Base-by-base conservation (phyloP, 495 filamentous ascomycete species). In the Oidiodendron maius region DNA sequence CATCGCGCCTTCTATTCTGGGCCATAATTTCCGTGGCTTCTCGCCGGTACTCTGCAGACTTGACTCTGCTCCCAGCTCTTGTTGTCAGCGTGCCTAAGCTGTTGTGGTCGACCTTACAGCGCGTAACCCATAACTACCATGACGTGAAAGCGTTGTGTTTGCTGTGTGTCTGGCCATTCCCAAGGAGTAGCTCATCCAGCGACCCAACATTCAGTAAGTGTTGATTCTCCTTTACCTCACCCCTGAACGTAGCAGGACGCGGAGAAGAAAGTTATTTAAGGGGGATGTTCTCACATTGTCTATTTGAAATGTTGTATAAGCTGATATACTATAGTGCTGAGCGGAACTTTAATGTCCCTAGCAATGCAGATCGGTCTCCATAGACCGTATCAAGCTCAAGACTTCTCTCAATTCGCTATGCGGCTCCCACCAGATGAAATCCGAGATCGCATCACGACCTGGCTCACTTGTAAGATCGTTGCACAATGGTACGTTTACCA, bases 121-220 rank as follows among this genome's bases (percentile, higher is more conserved):
- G 87, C 40, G 78, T 88, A 2, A 86, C 87, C 11, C 86, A 90
- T 56, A 89, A 76, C 56, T 91, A 93, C 56, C 83, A 86, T 58
- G 82, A 89, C n/a, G 85, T 91, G 55, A 91, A 94, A 66, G 89
- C 89, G 1, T 72, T 95, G 24, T 89, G 86, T 61, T 59, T 95
- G 18, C 70, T 94, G 30, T 95, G 89, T 65, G 83, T 84, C 4
- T 95, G 89, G 89, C 89, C 89, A 6, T 74, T 94, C 17, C 89
- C 89, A 3, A 83, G 94, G 45, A 48, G 45, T 8, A 48, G 89
- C 77, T 6, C 35, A 6, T 3, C 82, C 2, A 88, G 80, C 60
- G 89, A 94, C 63, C 86, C 87, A 1, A 93, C 89, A 0, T 89
- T 91, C 57, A 91, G n/a, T n/a, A n/a, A n/a, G n/a, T n/a, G n/a